Evolutionary conservation across 768 basidiomycete genomes (phyloP), one percentile per base, ranked within the genome.

Genomic region (Mycena latifolia): DNA sequence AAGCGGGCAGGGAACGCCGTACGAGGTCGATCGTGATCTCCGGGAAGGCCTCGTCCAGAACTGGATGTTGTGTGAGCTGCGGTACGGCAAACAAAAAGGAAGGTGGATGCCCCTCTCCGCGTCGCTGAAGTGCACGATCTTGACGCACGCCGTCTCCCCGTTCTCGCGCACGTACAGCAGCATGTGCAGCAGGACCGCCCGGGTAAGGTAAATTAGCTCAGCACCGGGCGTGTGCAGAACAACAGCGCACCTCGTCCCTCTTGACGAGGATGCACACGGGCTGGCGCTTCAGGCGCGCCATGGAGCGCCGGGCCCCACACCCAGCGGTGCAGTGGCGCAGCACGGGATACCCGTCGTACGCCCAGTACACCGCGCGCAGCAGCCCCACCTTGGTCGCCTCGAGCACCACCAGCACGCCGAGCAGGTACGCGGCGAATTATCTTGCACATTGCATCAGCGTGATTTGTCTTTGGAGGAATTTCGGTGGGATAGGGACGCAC

Each of bases 141-240:
- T 91, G 60, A 93, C 70, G 69, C 86, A 82, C 0, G 89, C 84
- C 0, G 92, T 93, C 69, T 89, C 88, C 74, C 93, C 92, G 69
- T 91, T 92, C 61, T 81, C 79, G 45, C 80, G 77, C 3, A 92
- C 89, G 68, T 93, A 93, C 15, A 88, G 76, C 29, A 92, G 80
- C 82, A 89, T 88, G 55, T 86, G 84, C 63, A 92, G 86, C 5
- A 93, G 69, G 37, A n/a, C n/a, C n/a, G n/a, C n/a, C n/a, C n/a
- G n/a, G n/a, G n/a, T n/a, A n/a, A n/a, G n/a, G n/a, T n/a, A n/a
- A n/a, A n/a, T n/a, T n/a, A n/a, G n/a, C n/a, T n/a, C n/a, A n/a
- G n/a, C n/a, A n/a, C n/a, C n/a, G n/a, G n/a, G n/a, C n/a, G n/a
- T n/a, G n/a, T n/a, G n/a, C n/a, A n/a, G n/a, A n/a, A n/a, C n/a